These are phyloP conservation scores for Hamiltosporidium tvaerminnensis DNA, from an alignment of 371 early-diverging fungal species.

Conservation along the genomic window DNA sequence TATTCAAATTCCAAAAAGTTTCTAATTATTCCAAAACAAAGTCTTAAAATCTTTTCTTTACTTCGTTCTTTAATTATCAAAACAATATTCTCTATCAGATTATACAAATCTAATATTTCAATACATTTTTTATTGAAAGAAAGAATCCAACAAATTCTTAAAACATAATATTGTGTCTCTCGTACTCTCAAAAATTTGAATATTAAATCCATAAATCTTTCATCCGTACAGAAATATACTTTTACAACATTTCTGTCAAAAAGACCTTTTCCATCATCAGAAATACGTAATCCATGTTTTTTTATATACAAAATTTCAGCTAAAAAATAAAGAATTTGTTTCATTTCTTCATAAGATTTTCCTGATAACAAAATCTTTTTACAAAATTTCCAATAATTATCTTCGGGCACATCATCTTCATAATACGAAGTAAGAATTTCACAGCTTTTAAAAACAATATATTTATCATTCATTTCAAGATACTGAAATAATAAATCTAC, in stretches of 20 bases:
- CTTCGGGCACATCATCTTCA: neutral
- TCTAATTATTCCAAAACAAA: slow-evolving; percentile 14
- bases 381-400: neutral
- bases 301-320: neutral
- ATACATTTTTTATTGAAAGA: slow-evolving; percentile 25
- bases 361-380: neutral
- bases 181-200: slow-evolving; percentile 18
- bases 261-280: neutral
- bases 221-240: slow-evolving; percentile 14
- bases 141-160: slow-evolving; percentile 35
- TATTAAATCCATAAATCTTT: slow-evolving; percentile 24
- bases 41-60: slow-evolving; percentile 25
- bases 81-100: slow-evolving; percentile 7
- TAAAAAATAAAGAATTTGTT: neutral
- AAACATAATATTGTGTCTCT: slow-evolving; percentile 39
- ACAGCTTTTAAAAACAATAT: neutral
- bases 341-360: neutral
- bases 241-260: slow-evolving; percentile 2
- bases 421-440: neutral
- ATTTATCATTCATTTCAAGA: too few species aligned
- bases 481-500: too few species aligned
- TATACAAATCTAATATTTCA: neutral
- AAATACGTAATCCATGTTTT: neutral
- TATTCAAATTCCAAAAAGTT: slow-evolving; percentile 10
- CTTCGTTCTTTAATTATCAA: slow-evolving; percentile 12